Percentiles rank a stretch among this genome's conserved stretches.
Evolutionary conservation across 495 filamentous ascomycete species (phyloP).

Genomic region (Penicillium cosmopolitanum): DNA sequence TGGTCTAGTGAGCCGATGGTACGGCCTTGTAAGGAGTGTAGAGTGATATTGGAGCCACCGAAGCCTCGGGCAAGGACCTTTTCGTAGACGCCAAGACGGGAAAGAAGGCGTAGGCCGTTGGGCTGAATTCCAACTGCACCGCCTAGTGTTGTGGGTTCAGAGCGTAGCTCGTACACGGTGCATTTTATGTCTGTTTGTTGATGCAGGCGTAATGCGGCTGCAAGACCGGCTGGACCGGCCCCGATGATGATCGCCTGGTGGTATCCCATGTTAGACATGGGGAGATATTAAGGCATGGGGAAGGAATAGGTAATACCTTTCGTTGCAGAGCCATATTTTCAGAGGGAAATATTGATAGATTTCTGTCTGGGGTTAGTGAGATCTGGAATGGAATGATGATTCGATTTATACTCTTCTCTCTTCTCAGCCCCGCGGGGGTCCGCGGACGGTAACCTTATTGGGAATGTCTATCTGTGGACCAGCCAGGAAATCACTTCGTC

Average conservation of each 20-base stretch:
- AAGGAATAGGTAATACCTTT: slow-evolving; percentile 12
- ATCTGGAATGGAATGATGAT: not conserved
- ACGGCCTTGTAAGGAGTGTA: slow-evolving; percentile 36
- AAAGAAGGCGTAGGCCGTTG: slow-evolving; percentile 52
- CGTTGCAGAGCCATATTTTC: slow-evolving; percentile 11
- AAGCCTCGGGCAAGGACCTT: slow-evolving; percentile 30
- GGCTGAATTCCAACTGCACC: slow-evolving; percentile 51
- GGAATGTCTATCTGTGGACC: slow-evolving; percentile 1
- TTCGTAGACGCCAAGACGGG: slow-evolving; percentile 40
- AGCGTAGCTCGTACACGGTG: slow-evolving; percentile 37
- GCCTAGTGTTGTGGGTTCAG: slow-evolving; percentile 44
- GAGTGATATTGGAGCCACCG: slow-evolving; percentile 23
- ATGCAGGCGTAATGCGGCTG: slow-evolving; percentile 33
- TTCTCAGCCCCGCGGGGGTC: not conserved
- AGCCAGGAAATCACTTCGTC: not conserved
- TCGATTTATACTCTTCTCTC: slow-evolving; percentile 1
- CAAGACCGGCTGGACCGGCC: slow-evolving; percentile 49
- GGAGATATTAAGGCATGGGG: not conserved
- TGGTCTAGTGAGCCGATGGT: slow-evolving; percentile 28
- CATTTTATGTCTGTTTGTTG: slow-evolving; percentile 31
- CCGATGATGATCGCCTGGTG: slow-evolving; percentile 55
- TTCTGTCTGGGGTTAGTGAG: not conserved
- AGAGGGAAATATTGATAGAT: not conserved
- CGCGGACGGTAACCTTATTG: slow-evolving; percentile 6
- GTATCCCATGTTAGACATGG: not conserved